Evolutionary conservation across 805 yeast species (phyloP).

Genomic region (Ogataea neopini): DNA sequence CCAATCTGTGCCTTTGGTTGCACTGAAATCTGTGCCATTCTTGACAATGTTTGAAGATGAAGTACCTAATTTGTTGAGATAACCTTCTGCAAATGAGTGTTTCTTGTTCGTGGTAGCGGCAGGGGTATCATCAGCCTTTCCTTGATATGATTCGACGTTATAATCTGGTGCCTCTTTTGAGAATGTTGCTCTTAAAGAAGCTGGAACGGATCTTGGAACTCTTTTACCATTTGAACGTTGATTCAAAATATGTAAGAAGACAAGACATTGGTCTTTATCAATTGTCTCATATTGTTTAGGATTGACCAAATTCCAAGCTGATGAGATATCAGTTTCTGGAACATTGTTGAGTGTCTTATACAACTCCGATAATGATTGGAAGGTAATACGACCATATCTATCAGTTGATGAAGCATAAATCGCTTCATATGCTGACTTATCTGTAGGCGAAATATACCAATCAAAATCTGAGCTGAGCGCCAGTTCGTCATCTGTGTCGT

Average conservation of each 20-base stretch:
- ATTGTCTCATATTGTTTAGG: slow-evolving; percentile 86
- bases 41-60: slow-evolving; percentile 30
- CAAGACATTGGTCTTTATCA: slow-evolving; percentile 90
- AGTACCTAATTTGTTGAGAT: slow-evolving; percentile 57
- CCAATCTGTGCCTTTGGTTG: slow-evolving; percentile 84
- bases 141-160: slow-evolving; percentile 39
- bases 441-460: slow-evolving; percentile 95
- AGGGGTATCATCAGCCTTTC: slow-evolving; percentile 13
- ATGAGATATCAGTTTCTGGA: slow-evolving; percentile 80
- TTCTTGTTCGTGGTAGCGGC: slow-evolving; percentile 14
- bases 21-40: slow-evolving; percentile 69
- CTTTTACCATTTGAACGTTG: slow-evolving; percentile 79
- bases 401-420: slow-evolving; percentile 77
- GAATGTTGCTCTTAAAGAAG: slow-evolving; percentile 86
- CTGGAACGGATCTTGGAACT: slow-evolving; percentile 94
- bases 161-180: slow-evolving; percentile 81
- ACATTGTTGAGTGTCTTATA: slow-evolving; percentile 69
- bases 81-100: slow-evolving; percentile 53
- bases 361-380: slow-evolving; percentile 66
- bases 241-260: slow-evolving; percentile 85
- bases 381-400: slow-evolving; percentile 75
- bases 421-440: slow-evolving; percentile 73
- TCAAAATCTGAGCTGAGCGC: slow-evolving; percentile 70
- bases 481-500: slow-evolving; percentile 65
- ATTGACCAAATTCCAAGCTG: slow-evolving; percentile 94